These are phyloP conservation scores for Rhizopogon vinicolor DNA, from an alignment of 768 basidiomycete genomes.

Conservation along the genomic window DNA sequence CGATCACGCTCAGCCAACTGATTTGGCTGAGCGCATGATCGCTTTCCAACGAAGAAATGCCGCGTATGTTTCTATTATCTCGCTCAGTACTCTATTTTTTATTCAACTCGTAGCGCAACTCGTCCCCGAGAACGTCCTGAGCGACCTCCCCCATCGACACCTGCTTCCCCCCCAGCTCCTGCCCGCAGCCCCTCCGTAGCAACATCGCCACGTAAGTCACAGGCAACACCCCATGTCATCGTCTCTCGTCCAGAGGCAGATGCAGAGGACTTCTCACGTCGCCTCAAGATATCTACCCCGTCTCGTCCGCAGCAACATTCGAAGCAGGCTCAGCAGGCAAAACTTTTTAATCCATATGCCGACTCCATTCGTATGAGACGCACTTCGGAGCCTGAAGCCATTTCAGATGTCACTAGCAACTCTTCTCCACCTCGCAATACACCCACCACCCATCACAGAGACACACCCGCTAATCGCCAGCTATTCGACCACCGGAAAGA, in stretches of 20 bases:
- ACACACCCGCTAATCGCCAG: conserved; percentile 36
- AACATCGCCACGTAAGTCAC: conserved; percentile 30
- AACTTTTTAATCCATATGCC: conserved; percentile 70
- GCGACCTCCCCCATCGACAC: conserved; percentile 28
- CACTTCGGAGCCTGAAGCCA: conserved; percentile 60
- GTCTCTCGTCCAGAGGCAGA: conserved; percentile 49
- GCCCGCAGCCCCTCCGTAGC: conserved; percentile 17
- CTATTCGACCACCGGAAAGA: conserved; percentile 90
- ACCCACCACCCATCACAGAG: conserved; percentile 33
- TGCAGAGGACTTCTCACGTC: conserved; percentile 68
- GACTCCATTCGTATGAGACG: conserved; percentile 61
- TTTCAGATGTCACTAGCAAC: conserved; percentile 53
- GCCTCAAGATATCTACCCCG: conserved; percentile 61
- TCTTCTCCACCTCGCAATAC: conserved; percentile 36
- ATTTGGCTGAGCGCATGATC: conserved; percentile 60
- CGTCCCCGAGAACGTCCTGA: conserved; percentile 46
- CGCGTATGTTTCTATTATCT: conserved; percentile 34
- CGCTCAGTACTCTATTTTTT: neutral
- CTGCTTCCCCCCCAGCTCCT: conserved; percentile 17
- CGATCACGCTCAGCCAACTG: conserved; percentile 36
- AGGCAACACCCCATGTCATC: conserved; percentile 27
- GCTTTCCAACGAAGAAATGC: conserved; percentile 65
- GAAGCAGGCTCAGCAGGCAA: conserved; percentile 31
- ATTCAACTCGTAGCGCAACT: conserved; percentile 31
- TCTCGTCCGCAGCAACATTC: conserved; percentile 33